These are phyloP conservation scores for Purpureocillium lavendulum DNA, from an alignment of 2,329 filamentous ascomycete species.

Conservation along the genomic window DNA sequence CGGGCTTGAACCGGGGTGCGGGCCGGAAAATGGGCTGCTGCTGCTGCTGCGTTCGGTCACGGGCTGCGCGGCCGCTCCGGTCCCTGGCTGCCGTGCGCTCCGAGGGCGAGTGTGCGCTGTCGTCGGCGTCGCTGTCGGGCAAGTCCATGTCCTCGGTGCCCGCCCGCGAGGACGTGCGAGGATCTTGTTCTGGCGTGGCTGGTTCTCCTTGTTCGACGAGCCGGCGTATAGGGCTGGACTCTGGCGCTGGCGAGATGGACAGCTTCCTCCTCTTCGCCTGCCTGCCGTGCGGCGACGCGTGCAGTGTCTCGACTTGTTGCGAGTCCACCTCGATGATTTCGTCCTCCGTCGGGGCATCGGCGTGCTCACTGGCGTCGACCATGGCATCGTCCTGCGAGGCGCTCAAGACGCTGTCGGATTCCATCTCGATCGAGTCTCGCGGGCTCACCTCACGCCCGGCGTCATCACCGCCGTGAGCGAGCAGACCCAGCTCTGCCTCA, in stretches of 20 bases:
- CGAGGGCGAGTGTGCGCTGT: no score
- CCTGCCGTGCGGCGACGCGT: slow-evolving; percentile 5
- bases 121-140: no score
- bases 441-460: slow-evolving; percentile 2
- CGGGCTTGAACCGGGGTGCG: slow-evolving; percentile 30
- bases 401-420: slow-evolving; percentile 1
- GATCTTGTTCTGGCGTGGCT: no score
- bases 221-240: slow-evolving; percentile 5
- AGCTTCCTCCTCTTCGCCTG: slow-evolving; percentile 8
- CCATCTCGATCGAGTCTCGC: slow-evolving; percentile 11
- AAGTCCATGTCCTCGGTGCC: no score
- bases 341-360: neutral
- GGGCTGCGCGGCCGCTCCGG: slow-evolving; percentile 9
- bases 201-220: neutral
- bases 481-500: neutral
- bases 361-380: neutral
- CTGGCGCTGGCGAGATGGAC: slow-evolving; percentile 14
- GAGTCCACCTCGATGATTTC: no score
- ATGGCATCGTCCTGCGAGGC: neutral
- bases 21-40: slow-evolving; percentile 29
- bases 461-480: no score
- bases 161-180: no score
- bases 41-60: neutral
- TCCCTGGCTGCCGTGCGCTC: neutral
- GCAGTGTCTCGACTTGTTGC: no score